Evolutionary conservation across 805 yeast species (phyloP), one percentile per base, ranked within the genome.

Genomic region (Candida arabinofermentans): DNA sequence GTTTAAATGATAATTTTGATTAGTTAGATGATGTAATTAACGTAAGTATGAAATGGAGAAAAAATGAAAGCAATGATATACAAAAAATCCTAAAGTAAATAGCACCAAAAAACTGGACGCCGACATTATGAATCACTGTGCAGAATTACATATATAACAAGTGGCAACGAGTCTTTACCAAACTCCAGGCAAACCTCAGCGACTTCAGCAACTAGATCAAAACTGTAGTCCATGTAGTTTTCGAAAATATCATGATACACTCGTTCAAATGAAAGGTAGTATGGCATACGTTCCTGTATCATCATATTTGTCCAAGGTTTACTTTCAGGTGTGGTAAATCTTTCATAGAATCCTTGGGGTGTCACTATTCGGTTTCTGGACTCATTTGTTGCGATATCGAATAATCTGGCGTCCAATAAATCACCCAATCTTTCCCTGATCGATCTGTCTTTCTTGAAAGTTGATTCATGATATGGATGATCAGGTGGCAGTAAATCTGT

Each of bases 181-280:
- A 58, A 59, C 36, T 53, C 55, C 13, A 48, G 40, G 27, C 60
- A 57, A 14, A 60, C 51, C 9, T 46, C 45, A n/a, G 60, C 61
- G 7, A 60, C 43, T 4, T 40, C 40, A 24, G 39, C 40, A 16
- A 48, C 57, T 13, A 55, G 39, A 17, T 48, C 50, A 24, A 48
- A 43, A 12, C 48, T 50, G 26, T 35, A 39, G 23, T 32, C 36
- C 3, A 43, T 46, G 18, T 35, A 34, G 29, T 51, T 31, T 16
- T 53, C 50, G 17, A 61, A 21, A 4, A 53, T 46, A 27, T 49
- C 43, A 13, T 51, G 46, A 39, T 62, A 62, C 17, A 52, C 50
- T 18, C 59, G 51, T 41, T 54, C 53, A 46, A 62, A 62, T 5
- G 65, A 65, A 6, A 44, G 49, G 37, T 56, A 62, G 35, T 58